A percentile compares a stretch with the other conserved stretches of the same genome.
Conservation (phyloP, 1,139 yeast genomes). For the Scheffersomyces quercinus region DNA sequence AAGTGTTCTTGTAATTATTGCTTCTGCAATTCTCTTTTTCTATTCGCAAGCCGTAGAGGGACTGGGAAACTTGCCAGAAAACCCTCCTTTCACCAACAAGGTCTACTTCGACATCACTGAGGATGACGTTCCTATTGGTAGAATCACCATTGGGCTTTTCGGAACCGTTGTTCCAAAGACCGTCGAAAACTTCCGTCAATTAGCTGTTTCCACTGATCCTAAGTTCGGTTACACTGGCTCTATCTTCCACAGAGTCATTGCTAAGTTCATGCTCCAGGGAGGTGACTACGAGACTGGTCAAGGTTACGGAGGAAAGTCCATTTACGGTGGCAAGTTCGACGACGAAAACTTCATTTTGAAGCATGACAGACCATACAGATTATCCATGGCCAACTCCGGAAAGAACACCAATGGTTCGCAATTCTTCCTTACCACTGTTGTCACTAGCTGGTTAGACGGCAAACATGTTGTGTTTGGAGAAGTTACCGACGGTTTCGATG, state of each 20-base stretch:
- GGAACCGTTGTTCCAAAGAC: slow-evolving; percentile 67
- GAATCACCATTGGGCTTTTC: slow-evolving; percentile 66
- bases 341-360: slow-evolving; percentile 59
- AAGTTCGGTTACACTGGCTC: slow-evolving; percentile 51
- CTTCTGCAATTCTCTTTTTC: slow-evolving; percentile 23
- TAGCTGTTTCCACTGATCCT: slow-evolving; percentile 63
- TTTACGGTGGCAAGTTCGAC: slow-evolving; percentile 56
- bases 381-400: slow-evolving; percentile 69
- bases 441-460: slow-evolving; percentile 66
- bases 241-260: slow-evolving; percentile 59
- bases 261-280: slow-evolving; percentile 62
- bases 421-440: slow-evolving; percentile 64
- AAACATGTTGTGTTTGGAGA: slow-evolving; percentile 83
- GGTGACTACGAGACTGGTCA: slow-evolving; percentile 62
- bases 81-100: slow-evolving; percentile 66
- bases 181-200: slow-evolving; percentile 57
- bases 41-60: slow-evolving; percentile 19
- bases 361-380: slow-evolving; percentile 59
- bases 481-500: slow-evolving; percentile 67
- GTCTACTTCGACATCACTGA: slow-evolving; percentile 86
- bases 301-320: slow-evolving; percentile 62
- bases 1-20: slow-evolving; percentile 21
- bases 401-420: slow-evolving; percentile 64
- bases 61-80: slow-evolving; percentile 33
- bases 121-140: slow-evolving; percentile 73